A percentile compares a stretch with the other conserved stretches of the same genome.
phyloP scores from a whole-genome alignment of 2,329 filamentous ascomycete genomes.

The Chaetomium sp. region DNA sequence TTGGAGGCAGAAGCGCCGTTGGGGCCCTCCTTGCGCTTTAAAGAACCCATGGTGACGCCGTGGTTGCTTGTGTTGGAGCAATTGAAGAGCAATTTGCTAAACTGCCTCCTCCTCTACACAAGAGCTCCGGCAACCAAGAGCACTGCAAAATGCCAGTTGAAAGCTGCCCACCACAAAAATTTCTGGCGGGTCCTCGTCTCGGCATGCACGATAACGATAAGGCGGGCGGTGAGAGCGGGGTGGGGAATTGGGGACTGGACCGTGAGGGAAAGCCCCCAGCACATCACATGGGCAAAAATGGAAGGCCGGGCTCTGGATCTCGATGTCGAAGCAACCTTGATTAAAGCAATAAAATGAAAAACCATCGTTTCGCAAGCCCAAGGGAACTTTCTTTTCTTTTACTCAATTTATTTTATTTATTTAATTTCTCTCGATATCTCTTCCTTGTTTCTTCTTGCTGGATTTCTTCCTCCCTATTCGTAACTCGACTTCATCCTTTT shows the following conservation, averaged over 20 bases:
- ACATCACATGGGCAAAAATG: background rate
- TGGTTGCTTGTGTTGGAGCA: conserved; percentile 26
- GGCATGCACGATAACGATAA: conserved; percentile 37
- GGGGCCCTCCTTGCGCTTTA: conserved; percentile 62
- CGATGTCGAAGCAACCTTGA: too few relatives aligned
- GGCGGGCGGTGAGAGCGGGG: conserved; percentile 30
- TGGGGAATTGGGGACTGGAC: background rate
- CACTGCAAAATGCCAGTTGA: conserved; percentile 19
- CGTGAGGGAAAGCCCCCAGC: too few relatives aligned
- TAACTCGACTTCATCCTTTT: background rate
- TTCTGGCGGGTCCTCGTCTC: conserved; percentile 31
- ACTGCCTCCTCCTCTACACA: conserved; percentile 21
- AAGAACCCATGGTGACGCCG: conserved; percentile 51
- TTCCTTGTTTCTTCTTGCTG: too few relatives aligned
- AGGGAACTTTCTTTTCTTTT: too few relatives aligned
- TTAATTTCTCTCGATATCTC: background rate
- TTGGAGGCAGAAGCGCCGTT: conserved; percentile 54
- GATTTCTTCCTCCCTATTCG: too few relatives aligned
- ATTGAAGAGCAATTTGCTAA: conserved; percentile 27
- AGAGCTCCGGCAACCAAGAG: conserved; percentile 11
- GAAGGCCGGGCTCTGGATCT: background rate
- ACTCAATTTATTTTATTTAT: background rate
- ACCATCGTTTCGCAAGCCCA: too few relatives aligned
- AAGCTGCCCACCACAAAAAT: conserved; percentile 33
- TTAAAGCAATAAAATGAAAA: too few relatives aligned